A percentile compares a stretch with the other conserved stretches of the same genome.
phyloP scores from a whole-genome alignment of 2,329 filamentous ascomycete genomes.

The Apiospora hydei region DNA sequence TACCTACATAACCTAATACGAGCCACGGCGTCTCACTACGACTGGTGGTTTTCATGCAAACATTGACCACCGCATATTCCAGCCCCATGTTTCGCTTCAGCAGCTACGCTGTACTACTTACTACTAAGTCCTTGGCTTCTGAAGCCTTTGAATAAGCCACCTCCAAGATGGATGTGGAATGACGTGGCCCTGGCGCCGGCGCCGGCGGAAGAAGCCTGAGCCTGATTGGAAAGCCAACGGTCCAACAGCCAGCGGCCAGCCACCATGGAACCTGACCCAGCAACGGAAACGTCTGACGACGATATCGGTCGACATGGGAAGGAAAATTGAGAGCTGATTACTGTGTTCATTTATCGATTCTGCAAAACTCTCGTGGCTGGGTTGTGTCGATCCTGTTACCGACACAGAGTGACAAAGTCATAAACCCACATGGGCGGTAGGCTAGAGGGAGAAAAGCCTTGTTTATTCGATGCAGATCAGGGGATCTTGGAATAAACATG shows the following conservation, averaged over 20 bases:
- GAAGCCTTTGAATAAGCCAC: neutral
- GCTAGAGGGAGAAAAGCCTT: neutral
- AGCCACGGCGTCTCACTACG: conserved; percentile 1
- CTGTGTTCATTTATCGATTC: neutral
- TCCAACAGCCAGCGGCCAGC: neutral
- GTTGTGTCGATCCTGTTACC: neutral
- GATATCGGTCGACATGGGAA: neutral
- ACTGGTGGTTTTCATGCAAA: conserved; percentile 1
- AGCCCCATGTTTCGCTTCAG: neutral
- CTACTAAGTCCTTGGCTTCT: neutral
- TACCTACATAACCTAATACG: neutral
- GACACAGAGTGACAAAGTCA: neutral
- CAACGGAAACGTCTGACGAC: neutral
- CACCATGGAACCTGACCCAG: neutral
- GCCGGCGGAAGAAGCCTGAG: neutral
- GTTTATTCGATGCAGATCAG: conserved; percentile 17
- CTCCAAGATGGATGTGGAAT: neutral
- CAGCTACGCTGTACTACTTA: neutral
- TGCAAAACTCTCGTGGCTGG: conserved; percentile 5
- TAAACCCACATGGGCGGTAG: neutral
- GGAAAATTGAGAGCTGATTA: neutral
- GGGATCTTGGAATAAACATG: conserved; percentile 9
- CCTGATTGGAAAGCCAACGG: neutral
- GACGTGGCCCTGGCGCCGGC: conserved; percentile 9
- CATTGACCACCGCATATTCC: neutral